These are phyloP conservation scores for Pythium periplocum DNA, from an alignment of 352 stramenopile genomes.

Conservation along the genomic window DNA sequence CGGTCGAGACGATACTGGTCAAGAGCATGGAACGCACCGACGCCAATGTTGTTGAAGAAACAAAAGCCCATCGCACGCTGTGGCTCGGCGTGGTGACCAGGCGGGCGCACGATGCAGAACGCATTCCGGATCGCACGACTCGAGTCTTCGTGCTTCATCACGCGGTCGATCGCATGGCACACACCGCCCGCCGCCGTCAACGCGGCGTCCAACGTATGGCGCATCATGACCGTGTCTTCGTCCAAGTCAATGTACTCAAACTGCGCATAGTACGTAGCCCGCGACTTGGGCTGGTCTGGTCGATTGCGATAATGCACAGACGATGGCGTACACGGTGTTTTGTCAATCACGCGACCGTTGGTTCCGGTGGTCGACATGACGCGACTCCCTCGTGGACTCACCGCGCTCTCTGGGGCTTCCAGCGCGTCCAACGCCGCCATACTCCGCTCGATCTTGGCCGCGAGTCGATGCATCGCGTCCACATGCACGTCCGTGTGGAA, in stretches of 20 bases:
- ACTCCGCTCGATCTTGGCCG: slow-evolving; percentile 52
- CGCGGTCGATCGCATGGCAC: too few relatives aligned
- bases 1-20: too few relatives aligned
- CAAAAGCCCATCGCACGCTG: too few relatives aligned
- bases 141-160: too few relatives aligned
- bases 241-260: slow-evolving; percentile 68
- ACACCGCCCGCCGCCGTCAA: too few relatives aligned
- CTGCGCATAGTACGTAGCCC: slow-evolving; percentile 48
- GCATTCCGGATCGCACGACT: too few relatives aligned
- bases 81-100: too few relatives aligned
- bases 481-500: slow-evolving; percentile 60
- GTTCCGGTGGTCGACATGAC: slow-evolving; percentile 1
- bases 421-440: slow-evolving; percentile 45
- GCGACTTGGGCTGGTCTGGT: slow-evolving; percentile 19
- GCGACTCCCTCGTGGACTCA: slow-evolving; percentile 1
- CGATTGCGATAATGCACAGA: slow-evolving; percentile 7
- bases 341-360: slow-evolving; percentile 4
- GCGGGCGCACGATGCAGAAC: too few relatives aligned
- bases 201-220: slow-evolving; percentile 33
- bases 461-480: slow-evolving; percentile 39
- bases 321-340: slow-evolving; percentile 12
- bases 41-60: too few relatives aligned
- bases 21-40: too few relatives aligned
- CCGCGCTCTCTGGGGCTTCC: slow-evolving; percentile 11
- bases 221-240: slow-evolving; percentile 63